Conservation (phyloP, 83 land plant genomes). For the Picea abies region DNA sequence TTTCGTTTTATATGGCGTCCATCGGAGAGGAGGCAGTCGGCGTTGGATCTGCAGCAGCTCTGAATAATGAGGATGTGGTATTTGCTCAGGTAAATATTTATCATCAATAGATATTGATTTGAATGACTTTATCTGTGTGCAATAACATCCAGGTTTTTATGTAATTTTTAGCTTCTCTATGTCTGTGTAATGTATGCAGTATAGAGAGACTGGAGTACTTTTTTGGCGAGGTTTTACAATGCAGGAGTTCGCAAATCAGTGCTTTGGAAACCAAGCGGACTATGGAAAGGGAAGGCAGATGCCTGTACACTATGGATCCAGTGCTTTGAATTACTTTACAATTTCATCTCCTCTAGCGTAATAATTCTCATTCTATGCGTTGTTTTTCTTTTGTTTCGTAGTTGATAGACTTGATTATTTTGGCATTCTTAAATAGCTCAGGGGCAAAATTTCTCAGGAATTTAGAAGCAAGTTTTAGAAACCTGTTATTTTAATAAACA, state of each 20-base stretch:
- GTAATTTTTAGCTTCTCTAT: no score
- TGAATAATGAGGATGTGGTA: constrained; percentile 31
- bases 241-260: constrained; percentile 47
- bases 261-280: constrained; percentile 42
- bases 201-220: constrained; percentile 53
- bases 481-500: no score
- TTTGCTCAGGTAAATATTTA: constrained; percentile 40
- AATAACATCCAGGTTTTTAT: no score
- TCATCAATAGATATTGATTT: no score
- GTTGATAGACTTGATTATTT: no score
- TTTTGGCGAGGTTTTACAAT: constrained; percentile 57
- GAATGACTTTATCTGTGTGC: no score
- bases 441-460: no score
- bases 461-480: no score
- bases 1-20: constrained; percentile 20
- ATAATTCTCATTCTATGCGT: background rate
- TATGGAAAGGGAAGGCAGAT: constrained; percentile 52
- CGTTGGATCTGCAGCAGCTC: background rate
- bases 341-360: constrained; percentile 53
- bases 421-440: no score
- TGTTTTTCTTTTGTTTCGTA: no score
- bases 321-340: constrained; percentile 12
- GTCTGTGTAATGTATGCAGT: constrained; percentile 20
- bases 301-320: constrained; percentile 56
- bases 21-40: constrained; percentile 52